phyloP scores from a whole-genome alignment of 345 rosid species.

The Hevea brasiliensis region DNA sequence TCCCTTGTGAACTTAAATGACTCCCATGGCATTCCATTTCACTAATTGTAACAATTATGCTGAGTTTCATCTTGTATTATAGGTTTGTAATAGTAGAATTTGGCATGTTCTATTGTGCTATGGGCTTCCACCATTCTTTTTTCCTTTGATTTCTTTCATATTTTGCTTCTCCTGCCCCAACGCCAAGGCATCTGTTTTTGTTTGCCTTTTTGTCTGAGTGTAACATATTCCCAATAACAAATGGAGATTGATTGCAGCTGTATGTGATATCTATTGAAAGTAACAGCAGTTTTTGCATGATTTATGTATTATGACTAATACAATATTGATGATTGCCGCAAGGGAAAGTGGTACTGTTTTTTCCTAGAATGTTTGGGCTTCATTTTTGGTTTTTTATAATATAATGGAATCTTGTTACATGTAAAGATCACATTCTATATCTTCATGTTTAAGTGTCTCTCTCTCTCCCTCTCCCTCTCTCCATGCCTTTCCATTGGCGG shows the following conservation, averaged over 20 bases:
- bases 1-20: constrained; percentile 31
- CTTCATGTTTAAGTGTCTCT: too few relatives aligned
- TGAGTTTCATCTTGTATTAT: constrained; percentile 33
- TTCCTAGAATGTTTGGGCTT: neutral
- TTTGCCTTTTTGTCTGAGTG: constrained; percentile 37
- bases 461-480: too few relatives aligned
- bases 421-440: too few relatives aligned
- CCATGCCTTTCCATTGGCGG: too few relatives aligned
- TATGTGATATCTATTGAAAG: neutral
- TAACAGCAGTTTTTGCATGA: neutral
- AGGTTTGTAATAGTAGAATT: constrained; percentile 39
- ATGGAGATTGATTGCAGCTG: constrained; percentile 6
- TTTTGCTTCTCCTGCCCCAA: constrained; percentile 10
- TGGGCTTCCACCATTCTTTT: constrained; percentile 14
- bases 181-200: constrained; percentile 38
- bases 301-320: constrained; percentile 3
- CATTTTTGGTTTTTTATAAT: too few relatives aligned
- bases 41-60: constrained; percentile 41
- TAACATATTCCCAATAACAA: constrained; percentile 15
- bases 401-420: too few relatives aligned
- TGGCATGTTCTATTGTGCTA: constrained; percentile 19
- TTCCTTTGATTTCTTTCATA: neutral
- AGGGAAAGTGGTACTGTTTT: neutral
- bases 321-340: constrained; percentile 12
- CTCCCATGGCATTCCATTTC: constrained; percentile 8